Percentiles rank a stretch among this genome's conserved stretches.
Conservation (phyloP, 306 rosid species). For the Acacia confusa region DNA sequence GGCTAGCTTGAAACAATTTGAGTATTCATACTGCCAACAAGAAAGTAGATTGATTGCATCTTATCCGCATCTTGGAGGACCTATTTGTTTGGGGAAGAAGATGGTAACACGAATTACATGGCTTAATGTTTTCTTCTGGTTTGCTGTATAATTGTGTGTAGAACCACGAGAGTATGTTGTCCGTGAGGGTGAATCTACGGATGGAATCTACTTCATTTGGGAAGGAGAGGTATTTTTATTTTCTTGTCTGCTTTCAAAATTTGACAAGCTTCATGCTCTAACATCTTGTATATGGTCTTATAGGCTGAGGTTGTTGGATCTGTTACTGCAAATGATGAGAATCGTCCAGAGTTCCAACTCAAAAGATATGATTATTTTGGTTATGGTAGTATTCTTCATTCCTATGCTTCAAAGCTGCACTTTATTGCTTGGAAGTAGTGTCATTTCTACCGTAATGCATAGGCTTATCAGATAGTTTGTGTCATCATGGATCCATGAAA, state of each 20-base stretch:
- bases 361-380: slow-evolving; percentile 86
- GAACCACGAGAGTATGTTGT: slow-evolving; percentile 68
- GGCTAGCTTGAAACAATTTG: background rate
- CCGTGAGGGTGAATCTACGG: slow-evolving; percentile 77
- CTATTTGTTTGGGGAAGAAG: slow-evolving; percentile 14
- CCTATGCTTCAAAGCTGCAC: slow-evolving; percentile 18
- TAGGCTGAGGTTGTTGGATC: slow-evolving; percentile 83
- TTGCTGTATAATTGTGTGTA: slow-evolving; percentile 35
- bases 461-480: slow-evolving; percentile 13
- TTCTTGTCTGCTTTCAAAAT: background rate
- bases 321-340: slow-evolving; percentile 50
- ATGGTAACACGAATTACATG: background rate
- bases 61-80: background rate
- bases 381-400: slow-evolving; percentile 49
- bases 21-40: slow-evolving; percentile 5
- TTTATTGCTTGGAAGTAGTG: slow-evolving; percentile 8
- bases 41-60: background rate
- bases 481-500: background rate
- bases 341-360: slow-evolving; percentile 69
- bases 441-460: background rate
- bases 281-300: slow-evolving; percentile 35
- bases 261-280: slow-evolving; percentile 22
- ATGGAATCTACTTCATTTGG: slow-evolving; percentile 84
- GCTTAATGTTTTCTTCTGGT: slow-evolving; percentile 10
- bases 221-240: slow-evolving; percentile 77